Base-by-base conservation (phyloP, 805 yeast genomes). In the Allodekkera sacchari region DNA sequence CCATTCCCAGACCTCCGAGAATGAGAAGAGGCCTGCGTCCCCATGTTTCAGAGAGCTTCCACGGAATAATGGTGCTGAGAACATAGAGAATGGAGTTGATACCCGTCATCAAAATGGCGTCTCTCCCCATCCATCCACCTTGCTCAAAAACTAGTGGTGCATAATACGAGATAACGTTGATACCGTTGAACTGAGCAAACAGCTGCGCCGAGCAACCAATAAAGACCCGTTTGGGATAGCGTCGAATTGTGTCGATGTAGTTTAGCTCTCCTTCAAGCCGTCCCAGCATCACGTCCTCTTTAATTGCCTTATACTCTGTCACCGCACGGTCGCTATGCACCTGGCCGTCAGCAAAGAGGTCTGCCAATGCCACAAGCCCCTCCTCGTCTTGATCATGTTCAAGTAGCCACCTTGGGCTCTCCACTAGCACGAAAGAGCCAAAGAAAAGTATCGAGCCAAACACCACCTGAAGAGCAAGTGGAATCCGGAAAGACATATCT, bases 121-220 rank as follows among this genome's bases (percentile, higher is more conserved):
- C 73, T 38, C 94, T 65, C 17, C 96, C 96, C 6, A 68, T 57
- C 95, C 96, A 88, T 18, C 96, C 96, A 3, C 96, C 96, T 45
- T 83, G 83, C 53, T 88, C 96, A 56, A 87, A 88, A 29, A 87
- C 94, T 56, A 88, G 61, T 2, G 96, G 95, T 2, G 96, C 95
- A 59, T 87, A 87, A 57, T 88, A 88, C 1, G 94, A 78, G 33
- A 88, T 83, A 31, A 88, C 89, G 50, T 87, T 88, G 56, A 87
- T 88, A 47, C 96, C 96, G 53, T 87, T 83, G 53, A 88, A 64
- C 57, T 88, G 96, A 3, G 96, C 96, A 64, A 88, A 85, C 63
- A 84, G 74, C 52, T 83, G 94, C 3, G 95, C 80, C 22, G 85
- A 74, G 75, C 92, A 84, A 2, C 95, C 96, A 40, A 88, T 82